These are phyloP conservation scores for Gynochthodes officinalis DNA, from an alignment of 257 asterid genomes.

Conservation along the genomic window DNA sequence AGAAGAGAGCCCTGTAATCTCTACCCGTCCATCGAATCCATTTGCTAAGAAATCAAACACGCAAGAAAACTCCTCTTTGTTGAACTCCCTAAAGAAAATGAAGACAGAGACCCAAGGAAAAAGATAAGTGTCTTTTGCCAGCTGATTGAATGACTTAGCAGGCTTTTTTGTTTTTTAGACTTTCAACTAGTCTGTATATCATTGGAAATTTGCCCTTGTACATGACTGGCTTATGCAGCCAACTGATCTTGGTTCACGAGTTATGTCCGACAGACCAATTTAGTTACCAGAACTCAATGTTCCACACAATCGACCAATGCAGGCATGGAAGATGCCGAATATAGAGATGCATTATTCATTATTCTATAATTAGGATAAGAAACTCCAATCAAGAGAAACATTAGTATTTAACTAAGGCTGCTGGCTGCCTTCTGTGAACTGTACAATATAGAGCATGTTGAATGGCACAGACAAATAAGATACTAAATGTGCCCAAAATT, in stretches of 20 bases:
- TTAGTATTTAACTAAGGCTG: no score
- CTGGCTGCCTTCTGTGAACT: no score
- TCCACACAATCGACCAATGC: no score
- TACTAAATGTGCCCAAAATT: no score
- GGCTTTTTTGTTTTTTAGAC: neutral
- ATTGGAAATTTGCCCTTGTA: neutral
- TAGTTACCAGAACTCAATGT: neutral
- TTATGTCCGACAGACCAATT: no score
- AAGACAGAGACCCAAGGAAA: slow-evolving; percentile 36
- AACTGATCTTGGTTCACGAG: no score
- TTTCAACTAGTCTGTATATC: neutral
- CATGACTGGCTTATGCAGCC: neutral
- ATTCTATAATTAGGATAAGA: no score
- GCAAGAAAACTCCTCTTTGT: slow-evolving; percentile 51
- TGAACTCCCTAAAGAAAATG: slow-evolving; percentile 69
- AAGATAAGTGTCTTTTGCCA: slow-evolving; percentile 1
- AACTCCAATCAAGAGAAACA: no score
- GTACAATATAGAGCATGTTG: no score
- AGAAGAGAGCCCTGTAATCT: slow-evolving; percentile 11
- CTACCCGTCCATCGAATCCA: slow-evolving; percentile 70
- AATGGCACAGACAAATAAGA: no score
- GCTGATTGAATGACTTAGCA: neutral
- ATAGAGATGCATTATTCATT: no score
- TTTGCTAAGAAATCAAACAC: slow-evolving; percentile 64
- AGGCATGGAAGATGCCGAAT: no score